Percentiles rank a stretch among this genome's conserved stretches.
phyloP scores from a whole-genome alignment of 2,329 filamentous ascomycete species.

The Macrophomina phaseolina region DNA sequence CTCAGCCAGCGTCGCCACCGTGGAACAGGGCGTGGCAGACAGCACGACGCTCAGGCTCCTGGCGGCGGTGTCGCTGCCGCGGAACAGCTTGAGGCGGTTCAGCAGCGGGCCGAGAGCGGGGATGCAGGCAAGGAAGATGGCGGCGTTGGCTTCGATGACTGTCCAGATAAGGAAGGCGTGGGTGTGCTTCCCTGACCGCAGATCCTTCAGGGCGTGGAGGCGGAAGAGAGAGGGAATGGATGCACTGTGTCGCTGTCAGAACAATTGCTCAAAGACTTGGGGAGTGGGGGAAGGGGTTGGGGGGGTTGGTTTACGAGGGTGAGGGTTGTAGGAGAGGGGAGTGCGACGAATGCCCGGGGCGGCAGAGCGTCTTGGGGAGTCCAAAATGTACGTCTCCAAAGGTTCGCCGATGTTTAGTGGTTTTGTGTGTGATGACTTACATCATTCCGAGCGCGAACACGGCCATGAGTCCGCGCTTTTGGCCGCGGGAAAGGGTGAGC shows the following conservation, averaged over 20 bases:
- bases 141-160: conserved; percentile 20
- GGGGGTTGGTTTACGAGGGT: not conserved
- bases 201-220: conserved; percentile 4
- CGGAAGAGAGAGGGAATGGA: conserved; percentile 23
- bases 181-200: not conserved
- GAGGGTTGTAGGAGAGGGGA: not conserved
- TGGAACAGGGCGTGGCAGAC: not conserved
- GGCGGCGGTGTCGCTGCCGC: too few relatives aligned
- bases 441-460: conserved; percentile 25
- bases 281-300: not conserved
- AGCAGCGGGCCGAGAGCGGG: conserved; percentile 11
- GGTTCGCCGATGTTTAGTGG: not conserved
- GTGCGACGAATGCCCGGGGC: not conserved
- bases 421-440: conserved; percentile 2
- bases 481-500: conserved; percentile 3
- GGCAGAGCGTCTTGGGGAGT: not conserved
- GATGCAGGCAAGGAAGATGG: conserved; percentile 24
- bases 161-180: not conserved
- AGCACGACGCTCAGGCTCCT: not conserved
- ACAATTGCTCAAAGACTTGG: too few relatives aligned
- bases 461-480: conserved; percentile 11
- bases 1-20: too few relatives aligned
- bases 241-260: not conserved
- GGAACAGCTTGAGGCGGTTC: not conserved
- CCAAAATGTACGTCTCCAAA: not conserved